Conservation (phyloP, 2,329 filamentous ascomycete genomes). For the Elsinoe australis region DNA sequence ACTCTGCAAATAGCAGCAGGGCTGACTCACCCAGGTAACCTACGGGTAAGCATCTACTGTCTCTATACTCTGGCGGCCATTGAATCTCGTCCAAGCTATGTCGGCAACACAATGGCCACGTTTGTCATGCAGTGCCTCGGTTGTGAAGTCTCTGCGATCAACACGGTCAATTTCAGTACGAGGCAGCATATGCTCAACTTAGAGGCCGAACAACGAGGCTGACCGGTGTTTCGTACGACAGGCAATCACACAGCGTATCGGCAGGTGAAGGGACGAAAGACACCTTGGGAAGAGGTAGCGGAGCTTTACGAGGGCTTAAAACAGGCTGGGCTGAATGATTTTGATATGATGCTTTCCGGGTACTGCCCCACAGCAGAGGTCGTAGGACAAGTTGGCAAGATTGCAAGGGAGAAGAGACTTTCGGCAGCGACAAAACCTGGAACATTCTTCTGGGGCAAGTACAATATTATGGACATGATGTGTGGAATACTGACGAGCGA, state of each 20-base stretch:
- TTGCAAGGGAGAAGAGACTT: conserved; percentile 70
- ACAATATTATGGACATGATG: neutral
- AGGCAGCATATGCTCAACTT: conserved; percentile 19
- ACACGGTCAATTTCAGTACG: conserved; percentile 96
- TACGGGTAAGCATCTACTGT: conserved; percentile 54
- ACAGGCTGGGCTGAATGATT: conserved; percentile 76
- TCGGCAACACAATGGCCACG: conserved; percentile 94
- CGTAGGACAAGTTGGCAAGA: conserved; percentile 74
- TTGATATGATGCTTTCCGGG: conserved; percentile 89
- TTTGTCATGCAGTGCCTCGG: conserved; percentile 90
- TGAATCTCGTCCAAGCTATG: conserved; percentile 57
- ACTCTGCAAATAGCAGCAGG: conserved; percentile 27
- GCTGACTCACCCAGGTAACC: conserved; percentile 52
- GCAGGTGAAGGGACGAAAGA: conserved; percentile 77
- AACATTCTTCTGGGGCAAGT: conserved; percentile 76
- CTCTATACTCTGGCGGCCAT: neutral
- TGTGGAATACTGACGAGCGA: neutral
- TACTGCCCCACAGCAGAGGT: conserved; percentile 85
- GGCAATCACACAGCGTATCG: conserved; percentile 93
- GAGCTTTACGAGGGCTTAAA: conserved; percentile 79
- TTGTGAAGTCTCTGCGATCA: conserved; percentile 86
- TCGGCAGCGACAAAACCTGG: conserved; percentile 55
- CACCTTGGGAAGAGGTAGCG: conserved; percentile 71
- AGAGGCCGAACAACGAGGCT: too few relatives aligned
- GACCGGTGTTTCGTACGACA: conserved; percentile 37